Evolutionary conservation across 768 basidiomycete genomes (phyloP).

Genomic region (Xerocomellus intermedius): DNA sequence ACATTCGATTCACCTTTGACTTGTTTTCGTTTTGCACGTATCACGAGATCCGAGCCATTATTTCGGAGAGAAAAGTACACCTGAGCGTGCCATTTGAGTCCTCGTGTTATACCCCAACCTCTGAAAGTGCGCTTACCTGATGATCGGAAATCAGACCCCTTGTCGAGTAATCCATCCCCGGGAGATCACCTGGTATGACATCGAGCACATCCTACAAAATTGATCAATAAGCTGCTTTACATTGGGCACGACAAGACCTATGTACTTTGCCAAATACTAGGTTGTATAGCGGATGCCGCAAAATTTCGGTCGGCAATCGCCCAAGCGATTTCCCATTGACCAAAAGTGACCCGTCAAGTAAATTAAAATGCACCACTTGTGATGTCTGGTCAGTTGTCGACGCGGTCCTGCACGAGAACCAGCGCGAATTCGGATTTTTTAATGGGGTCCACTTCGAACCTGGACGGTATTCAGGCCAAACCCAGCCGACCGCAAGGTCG

Average conservation of each 20-base stretch:
- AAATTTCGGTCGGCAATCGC: slow-evolving; percentile 20
- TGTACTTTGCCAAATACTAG: slow-evolving; percentile 23
- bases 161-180: slow-evolving; percentile 28
- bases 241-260: background rate
- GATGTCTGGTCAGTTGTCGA: slow-evolving; percentile 4
- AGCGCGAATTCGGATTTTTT: slow-evolving; percentile 14
- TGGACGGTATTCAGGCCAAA: slow-evolving; percentile 28
- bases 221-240: background rate
- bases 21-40: slow-evolving; percentile 10
- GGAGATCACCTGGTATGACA: slow-evolving; percentile 23
- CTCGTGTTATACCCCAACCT: background rate
- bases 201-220: slow-evolving; percentile 19
- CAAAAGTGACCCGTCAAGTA: slow-evolving; percentile 27
- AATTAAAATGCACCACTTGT: slow-evolving; percentile 23
- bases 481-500: slow-evolving; percentile 15
- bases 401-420: slow-evolving; percentile 24
- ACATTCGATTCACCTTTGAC: background rate
- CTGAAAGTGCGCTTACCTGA: slow-evolving; percentile 10
- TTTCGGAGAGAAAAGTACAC: slow-evolving; percentile 23
- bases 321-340: slow-evolving; percentile 28
- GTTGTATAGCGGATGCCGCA: slow-evolving; percentile 19
- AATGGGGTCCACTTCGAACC: slow-evolving; percentile 22
- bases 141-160: slow-evolving; percentile 14
- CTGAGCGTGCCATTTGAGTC: slow-evolving; percentile 1
- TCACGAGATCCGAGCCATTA: slow-evolving; percentile 8